Evolutionary conservation across 2,329 filamentous ascomycete genomes (phyloP).

Genomic region (Cercospora sp.): DNA sequence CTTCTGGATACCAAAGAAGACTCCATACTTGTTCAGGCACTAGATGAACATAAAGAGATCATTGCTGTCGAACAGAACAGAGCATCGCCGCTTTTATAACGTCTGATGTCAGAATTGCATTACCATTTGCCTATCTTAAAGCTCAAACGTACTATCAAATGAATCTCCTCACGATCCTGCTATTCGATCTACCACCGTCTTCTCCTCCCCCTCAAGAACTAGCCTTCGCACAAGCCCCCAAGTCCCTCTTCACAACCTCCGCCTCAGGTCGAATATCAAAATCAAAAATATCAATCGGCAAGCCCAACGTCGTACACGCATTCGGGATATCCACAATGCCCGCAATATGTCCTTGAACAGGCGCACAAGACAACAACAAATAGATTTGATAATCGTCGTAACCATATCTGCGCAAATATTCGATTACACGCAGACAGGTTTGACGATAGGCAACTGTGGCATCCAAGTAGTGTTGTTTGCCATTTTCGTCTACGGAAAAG

Average conservation of each 20-base stretch:
- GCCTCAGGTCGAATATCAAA: conserved; percentile 79
- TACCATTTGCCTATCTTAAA: not conserved
- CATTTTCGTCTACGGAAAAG: conserved; percentile 83
- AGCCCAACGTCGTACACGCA: conserved; percentile 81
- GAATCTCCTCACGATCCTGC: not conserved
- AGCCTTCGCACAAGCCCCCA: conserved; percentile 70
- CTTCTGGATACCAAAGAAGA: not conserved
- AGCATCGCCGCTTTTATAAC: not conserved
- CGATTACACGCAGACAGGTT: conserved; percentile 71
- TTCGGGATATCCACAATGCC: conserved; percentile 76
- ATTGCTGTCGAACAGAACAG: not conserved
- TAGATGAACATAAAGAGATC: too few species aligned
- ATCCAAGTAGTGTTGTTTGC: conserved; percentile 88
- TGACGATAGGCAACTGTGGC: conserved; percentile 84
- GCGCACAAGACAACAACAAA: conserved; percentile 79
- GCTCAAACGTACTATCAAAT: too few species aligned
- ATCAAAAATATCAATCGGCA: conserved; percentile 93
- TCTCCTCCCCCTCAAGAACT: conserved; percentile 33
- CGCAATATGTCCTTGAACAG: conserved; percentile 83
- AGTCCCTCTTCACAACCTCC: conserved; percentile 62
- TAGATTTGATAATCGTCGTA: conserved; percentile 79
- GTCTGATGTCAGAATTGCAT: not conserved
- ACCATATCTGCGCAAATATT: conserved; percentile 72
- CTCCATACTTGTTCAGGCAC: not conserved
- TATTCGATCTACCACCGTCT: too few species aligned